Conservation (phyloP, 1,139 yeast genomes). For the Yamadazyma epiphylla region DNA sequence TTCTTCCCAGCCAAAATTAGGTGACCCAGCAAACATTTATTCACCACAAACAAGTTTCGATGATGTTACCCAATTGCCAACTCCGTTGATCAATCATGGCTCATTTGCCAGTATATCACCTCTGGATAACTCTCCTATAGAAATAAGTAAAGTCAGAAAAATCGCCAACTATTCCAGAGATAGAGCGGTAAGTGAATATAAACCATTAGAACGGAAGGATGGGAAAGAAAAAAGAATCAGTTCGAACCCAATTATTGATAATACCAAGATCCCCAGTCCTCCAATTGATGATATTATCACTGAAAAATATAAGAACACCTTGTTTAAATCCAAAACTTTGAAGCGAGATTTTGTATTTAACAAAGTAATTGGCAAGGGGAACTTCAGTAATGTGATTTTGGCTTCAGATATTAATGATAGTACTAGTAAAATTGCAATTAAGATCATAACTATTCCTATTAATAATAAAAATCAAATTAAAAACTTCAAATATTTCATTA, state of each 20-base stretch:
- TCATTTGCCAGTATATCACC: conserved; percentile 15
- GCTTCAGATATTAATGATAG: conserved; percentile 27
- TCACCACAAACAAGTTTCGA: conserved; percentile 31
- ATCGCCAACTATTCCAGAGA: not conserved
- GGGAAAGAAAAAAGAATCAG: conserved; percentile 3
- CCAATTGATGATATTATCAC: conserved; percentile 5
- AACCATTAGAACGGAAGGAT: conserved; percentile 24
- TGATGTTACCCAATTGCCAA: conserved; percentile 52
- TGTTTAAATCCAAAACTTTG: conserved; percentile 13
- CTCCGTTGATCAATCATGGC: conserved; percentile 51
- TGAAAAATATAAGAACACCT: conserved; percentile 6
- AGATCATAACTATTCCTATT: conserved; percentile 35
- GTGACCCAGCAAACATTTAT: not conserved
- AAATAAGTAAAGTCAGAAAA: conserved; percentile 4
- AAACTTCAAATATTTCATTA: conserved; percentile 62
- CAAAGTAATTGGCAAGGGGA: conserved; percentile 51
- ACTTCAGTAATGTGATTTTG: conserved; percentile 54
- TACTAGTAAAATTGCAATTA: conserved; percentile 31
- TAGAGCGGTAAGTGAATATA: conserved; percentile 35
- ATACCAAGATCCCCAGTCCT: conserved; percentile 10
- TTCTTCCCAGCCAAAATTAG: not conserved
- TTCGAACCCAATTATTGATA: conserved; percentile 4
- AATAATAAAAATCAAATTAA: conserved; percentile 22
- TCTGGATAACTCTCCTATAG: conserved; percentile 4
- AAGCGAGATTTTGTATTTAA: conserved; percentile 18